Conservation (phyloP, 1,139 yeast genomes). For the Waltiozyma solani region DNA sequence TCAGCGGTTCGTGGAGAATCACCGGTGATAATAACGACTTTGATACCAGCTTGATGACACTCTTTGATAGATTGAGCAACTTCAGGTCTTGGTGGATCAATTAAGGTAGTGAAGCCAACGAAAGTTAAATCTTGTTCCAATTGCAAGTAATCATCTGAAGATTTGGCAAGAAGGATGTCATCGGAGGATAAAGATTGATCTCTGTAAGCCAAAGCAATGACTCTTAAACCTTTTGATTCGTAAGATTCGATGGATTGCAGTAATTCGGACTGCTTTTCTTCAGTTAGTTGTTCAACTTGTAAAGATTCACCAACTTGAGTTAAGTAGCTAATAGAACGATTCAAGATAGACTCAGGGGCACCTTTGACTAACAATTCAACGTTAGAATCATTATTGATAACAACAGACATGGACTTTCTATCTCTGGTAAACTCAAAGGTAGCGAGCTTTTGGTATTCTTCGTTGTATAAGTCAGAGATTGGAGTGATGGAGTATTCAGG, state of each 20-base stretch:
- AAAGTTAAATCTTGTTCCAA: slow-evolving; percentile 45
- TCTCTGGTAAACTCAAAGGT: slow-evolving; percentile 30
- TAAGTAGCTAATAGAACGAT: slow-evolving; percentile 29
- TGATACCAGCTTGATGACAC: slow-evolving; percentile 42
- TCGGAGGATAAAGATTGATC: slow-evolving; percentile 5
- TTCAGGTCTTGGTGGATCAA: slow-evolving; percentile 47
- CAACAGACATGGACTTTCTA: slow-evolving; percentile 39
- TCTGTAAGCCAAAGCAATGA: slow-evolving; percentile 56
- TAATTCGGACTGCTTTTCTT: slow-evolving; percentile 3
- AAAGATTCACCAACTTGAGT: no score
- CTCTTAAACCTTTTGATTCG: slow-evolving; percentile 64
- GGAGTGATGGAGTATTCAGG: slow-evolving; percentile 13
- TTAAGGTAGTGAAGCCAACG: slow-evolving; percentile 40
- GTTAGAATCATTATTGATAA: slow-evolving; percentile 21
- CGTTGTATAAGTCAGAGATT: slow-evolving; percentile 14
- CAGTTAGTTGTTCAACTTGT: no score
- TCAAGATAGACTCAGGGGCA: slow-evolving; percentile 40
- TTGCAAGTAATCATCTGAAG: slow-evolving; percentile 29
- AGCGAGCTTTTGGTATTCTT: slow-evolving; percentile 17
- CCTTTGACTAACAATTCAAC: slow-evolving; percentile 35
- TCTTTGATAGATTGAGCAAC: slow-evolving; percentile 33
- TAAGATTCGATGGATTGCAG: slow-evolving; percentile 27
- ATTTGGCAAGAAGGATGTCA: not conserved
- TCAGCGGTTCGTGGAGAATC: slow-evolving; percentile 45
- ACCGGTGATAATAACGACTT: slow-evolving; percentile 45